Base-by-base conservation (phyloP, 1,284 basidiomycete genomes). In the Vanrija humicola region DNA sequence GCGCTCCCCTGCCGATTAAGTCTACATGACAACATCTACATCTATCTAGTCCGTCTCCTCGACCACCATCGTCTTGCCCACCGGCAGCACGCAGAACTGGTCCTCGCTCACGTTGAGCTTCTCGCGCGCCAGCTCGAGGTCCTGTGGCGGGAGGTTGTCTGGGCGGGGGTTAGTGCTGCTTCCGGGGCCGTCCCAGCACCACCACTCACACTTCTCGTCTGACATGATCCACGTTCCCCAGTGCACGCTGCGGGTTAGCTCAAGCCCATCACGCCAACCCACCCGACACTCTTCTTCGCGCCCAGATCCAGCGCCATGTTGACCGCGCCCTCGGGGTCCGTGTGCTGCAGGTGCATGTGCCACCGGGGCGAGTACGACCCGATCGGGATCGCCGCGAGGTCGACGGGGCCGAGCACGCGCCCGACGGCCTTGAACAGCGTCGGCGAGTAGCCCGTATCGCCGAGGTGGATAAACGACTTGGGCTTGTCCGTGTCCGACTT, bases 211-310 rank as follows among this genome's bases (percentile, higher is more conserved):
- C 40, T 63, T 65, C 59, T 78, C 77, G 60, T 77, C 79, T 42
- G 67, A 70, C 75, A 80, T 77, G 48, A 75, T 64, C 78, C 78
- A 80, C 0, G 79, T 80, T 5, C 77, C 77, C 75, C 76, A 79
- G 61, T 80, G 79, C 44, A 79, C 78, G 6, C 73, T 34, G 34
- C 34, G 12, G 28, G 34, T 34, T 15, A 34, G 34, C 78, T 5
- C 12, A 2, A 14, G 34, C 34, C 10, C 1, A 1, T 15, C 1
- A 2, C 9, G 2, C 34, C 12, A 34, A 34, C 34, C 34, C 34
- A 34, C 34, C 34, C 59, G 28, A 75, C 67, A 38, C 70, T 70
- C 59, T 70, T 69, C 56, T 68, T 63, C 3, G 70, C 71, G 10
- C 62, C 54, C 51, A 75, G 66, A 55, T 76, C 69, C 34, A 65